Evolutionary conservation across 371 early-diverging fungal genomes (phyloP), one percentile per base, ranked within the genome.

Genomic region (Mucor mucedo): DNA sequence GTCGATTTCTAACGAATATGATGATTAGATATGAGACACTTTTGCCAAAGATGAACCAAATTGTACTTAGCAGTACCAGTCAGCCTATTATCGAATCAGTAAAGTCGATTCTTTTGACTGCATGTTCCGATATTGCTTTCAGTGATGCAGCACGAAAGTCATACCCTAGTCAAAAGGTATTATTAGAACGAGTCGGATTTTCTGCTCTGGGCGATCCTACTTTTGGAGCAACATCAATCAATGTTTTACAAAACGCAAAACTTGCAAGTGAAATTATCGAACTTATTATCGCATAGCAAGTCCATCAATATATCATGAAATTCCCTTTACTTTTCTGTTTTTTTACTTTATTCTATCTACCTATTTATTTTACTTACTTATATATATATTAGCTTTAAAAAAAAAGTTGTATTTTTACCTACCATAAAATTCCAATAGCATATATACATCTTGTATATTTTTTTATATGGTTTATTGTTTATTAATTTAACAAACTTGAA

Each of bases 21-120:
- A 48, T 52, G 27, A 1, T 21, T 66, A 83, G 85, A 35, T 91
- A 91, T 56, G 91, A 91, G 40, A 76, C 81, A 2, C 73, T 93
- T 4, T 60, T 90, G n/a, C 90, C 92, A 16, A 88, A 90, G 61
- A 89, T 93, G 89, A 87, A 88, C 55, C 88, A 88, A 62, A 85
- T 90, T 44, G 80, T 94, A 40, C 73, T 83, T 48, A 89, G 83
- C 53, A 87, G 87, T 41, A 87, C 89, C 28, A 85, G 86, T 2
- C 85, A 90, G 10, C 86, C 85, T 11, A 84, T 91, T 38, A 82
- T 91, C 42, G 89, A 90, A 52, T 83, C 91, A 0, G 90, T 92
- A 10, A 91, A 93, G 63, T 76, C 87, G 0, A 92, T 94, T 55
- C 79, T 92, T n/a, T 77, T 90, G 56, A 88, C 89, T 2, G 89